Evolutionary conservation across 2,329 filamentous ascomycete genomes (phyloP), one percentile per base, ranked within the genome.

Genomic region (Fusarium oligoseptatum): DNA sequence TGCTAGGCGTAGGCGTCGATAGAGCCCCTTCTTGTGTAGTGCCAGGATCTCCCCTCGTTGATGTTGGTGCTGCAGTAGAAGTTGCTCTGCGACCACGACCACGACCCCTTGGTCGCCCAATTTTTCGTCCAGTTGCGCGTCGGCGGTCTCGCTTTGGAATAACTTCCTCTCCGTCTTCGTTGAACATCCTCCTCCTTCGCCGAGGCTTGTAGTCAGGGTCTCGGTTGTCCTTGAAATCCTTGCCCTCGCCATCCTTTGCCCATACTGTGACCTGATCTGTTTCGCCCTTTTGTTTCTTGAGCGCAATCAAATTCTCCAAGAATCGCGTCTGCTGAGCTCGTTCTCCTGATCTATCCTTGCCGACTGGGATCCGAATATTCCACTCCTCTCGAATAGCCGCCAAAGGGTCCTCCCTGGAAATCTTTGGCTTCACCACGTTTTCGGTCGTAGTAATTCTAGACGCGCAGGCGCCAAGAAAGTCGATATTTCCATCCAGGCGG

Each of bases 401-500:
- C 10, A 85, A 73, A 7, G 80, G 76, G 57, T 84, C 82, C 64
- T 83, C 80, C 14, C 76, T 79, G 7, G 75, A 76, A 29, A 81
- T 78, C 41, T 85, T 87, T 22, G 87, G 86, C 56, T 87, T 86
- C 15, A 95, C 82, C 41, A 89, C 87, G 69, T 90, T 90, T 72
- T 92, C 91, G 36, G 86, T 89, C 14, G 93, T 93, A 55, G 93
- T 85, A 68, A 97, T 89, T 67, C 94, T 91, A 11, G 92, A 89
- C 60, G 90, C 90, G 71, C 92, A 92, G 39, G 91, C 90, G n/a
- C 90, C 92, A 4, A 97, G 84, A 6, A 97, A 85, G 79, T 95
- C 93, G 41, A 94, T 91, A 27, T 89, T 88, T 24, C 88, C 86
- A 36, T 84, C 85, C 29, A 90, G 86, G 27, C 86, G 84, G n/a